Evolutionary conservation across 2,329 filamentous ascomycete genomes (phyloP).

Genomic region (Allantophomopsis cytisporea): DNA sequence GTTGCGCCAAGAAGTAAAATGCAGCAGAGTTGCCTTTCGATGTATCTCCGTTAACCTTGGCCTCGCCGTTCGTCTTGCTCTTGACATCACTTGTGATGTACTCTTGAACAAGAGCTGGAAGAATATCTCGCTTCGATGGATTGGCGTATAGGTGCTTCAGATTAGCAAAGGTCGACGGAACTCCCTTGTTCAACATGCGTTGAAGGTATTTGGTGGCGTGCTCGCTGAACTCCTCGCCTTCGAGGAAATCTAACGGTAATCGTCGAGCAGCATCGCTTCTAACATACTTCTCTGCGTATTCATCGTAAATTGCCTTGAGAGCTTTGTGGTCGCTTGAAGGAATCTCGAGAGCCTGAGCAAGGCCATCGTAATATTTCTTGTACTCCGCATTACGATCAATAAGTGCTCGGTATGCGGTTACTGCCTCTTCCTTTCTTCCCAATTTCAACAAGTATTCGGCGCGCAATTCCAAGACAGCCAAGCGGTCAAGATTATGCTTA

Average conservation of each 20-base stretch:
- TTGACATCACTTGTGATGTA: slow-evolving; percentile 52
- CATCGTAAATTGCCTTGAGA: slow-evolving; percentile 63
- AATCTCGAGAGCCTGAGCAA: slow-evolving; percentile 57
- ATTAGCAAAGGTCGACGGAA: slow-evolving; percentile 93
- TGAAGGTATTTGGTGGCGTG: slow-evolving; percentile 70
- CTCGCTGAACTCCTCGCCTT: slow-evolving; percentile 68
- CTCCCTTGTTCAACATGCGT: slow-evolving; percentile 79
- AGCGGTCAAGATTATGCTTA: slow-evolving; percentile 69
- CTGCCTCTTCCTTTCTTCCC: slow-evolving; percentile 65
- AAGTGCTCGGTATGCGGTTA: slow-evolving; percentile 65
- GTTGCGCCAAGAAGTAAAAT: slow-evolving; percentile 88
- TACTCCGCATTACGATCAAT: slow-evolving; percentile 83
- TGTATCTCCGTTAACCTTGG: slow-evolving; percentile 28
- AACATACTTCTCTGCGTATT: slow-evolving; percentile 69
- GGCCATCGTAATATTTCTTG: slow-evolving; percentile 69
- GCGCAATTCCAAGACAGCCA: slow-evolving; percentile 73
- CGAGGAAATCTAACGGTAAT: slow-evolving; percentile 79
- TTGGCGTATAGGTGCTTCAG: slow-evolving; percentile 86
- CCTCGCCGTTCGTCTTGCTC: slow-evolving; percentile 26
- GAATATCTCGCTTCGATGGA: slow-evolving; percentile 58
- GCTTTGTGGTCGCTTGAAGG: slow-evolving; percentile 44
- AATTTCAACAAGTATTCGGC: slow-evolving; percentile 76
- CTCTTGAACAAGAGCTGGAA: slow-evolving; percentile 64
- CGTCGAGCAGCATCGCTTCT: slow-evolving; percentile 75
- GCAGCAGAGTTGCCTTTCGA: slow-evolving; percentile 61